Percentiles rank a stretch among this genome's conserved stretches.
Evolutionary conservation across 352 stramenopile species (phyloP).

Genomic region (Phytophthora pisi): DNA sequence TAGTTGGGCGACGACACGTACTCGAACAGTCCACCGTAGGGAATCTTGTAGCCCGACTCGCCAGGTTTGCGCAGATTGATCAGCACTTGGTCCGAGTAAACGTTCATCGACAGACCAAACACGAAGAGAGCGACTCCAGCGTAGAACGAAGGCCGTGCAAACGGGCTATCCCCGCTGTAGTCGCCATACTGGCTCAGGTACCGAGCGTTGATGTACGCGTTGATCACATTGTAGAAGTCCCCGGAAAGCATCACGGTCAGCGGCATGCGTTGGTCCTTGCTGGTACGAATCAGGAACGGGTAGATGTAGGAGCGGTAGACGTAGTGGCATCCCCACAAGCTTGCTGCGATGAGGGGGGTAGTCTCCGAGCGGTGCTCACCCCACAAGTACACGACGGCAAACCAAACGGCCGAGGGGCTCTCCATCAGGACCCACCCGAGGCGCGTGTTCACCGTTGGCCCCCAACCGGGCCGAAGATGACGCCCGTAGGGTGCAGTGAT

Average conservation of each 20-base stretch:
- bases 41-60: slow-evolving; percentile 67
- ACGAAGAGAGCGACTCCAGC: slow-evolving; percentile 54
- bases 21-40: slow-evolving; percentile 64
- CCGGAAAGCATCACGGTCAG: slow-evolving; percentile 57
- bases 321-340: slow-evolving; percentile 72
- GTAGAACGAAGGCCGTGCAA: slow-evolving; percentile 57
- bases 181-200: slow-evolving; percentile 67
- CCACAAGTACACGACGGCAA: slow-evolving; percentile 51
- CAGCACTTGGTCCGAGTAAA: slow-evolving; percentile 71
- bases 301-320: slow-evolving; percentile 74
- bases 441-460: slow-evolving; percentile 54
- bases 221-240: slow-evolving; percentile 74
- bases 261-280: slow-evolving; percentile 63
- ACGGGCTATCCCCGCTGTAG: slow-evolving; percentile 46
- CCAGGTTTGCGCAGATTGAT: slow-evolving; percentile 66
- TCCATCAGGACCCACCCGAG: slow-evolving; percentile 82
- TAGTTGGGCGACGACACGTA: slow-evolving; percentile 83
- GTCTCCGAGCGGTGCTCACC: slow-evolving; percentile 43
- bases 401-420: slow-evolving; percentile 67
- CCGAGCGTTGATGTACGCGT: slow-evolving; percentile 73
- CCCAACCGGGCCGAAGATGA: slow-evolving; percentile 59
- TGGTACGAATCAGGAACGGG: slow-evolving; percentile 67
- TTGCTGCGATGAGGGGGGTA: slow-evolving; percentile 53
- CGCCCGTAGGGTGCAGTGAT: slow-evolving; percentile 74
- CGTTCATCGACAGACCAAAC: slow-evolving; percentile 62